These are phyloP conservation scores for Epichloe sibirici DNA, from an alignment of 2,329 filamentous ascomycete species.

Conservation along the genomic window DNA sequence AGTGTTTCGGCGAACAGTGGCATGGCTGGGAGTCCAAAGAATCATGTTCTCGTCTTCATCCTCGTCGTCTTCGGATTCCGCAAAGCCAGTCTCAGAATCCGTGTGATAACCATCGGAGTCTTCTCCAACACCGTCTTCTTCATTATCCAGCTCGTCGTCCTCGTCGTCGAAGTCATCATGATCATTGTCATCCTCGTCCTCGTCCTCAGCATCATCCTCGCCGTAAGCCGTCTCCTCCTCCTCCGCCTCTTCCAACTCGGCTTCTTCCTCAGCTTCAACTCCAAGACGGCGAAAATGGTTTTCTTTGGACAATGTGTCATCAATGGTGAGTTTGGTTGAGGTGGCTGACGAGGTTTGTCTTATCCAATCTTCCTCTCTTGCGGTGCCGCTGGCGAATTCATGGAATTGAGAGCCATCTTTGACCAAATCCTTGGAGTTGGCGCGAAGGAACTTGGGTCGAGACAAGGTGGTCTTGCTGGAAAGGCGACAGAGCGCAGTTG, in stretches of 20 bases:
- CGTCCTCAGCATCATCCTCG: conserved; percentile 35
- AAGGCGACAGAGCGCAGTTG: conserved; percentile 6
- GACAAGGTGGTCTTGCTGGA: conserved; percentile 13
- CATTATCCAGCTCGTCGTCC: conserved; percentile 37
- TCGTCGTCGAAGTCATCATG: conserved; percentile 38
- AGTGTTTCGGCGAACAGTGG: conserved; percentile 24
- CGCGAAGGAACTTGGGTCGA: conserved; percentile 36
- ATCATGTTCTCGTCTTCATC: conserved; percentile 53
- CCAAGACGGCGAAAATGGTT: conserved; percentile 75
- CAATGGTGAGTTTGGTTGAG: conserved; percentile 66
- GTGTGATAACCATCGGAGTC: conserved; percentile 64
- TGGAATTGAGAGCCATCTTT: conserved; percentile 60
- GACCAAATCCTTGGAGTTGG: conserved; percentile 35
- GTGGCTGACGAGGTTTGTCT: conserved; percentile 51
- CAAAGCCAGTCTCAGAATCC: conserved; percentile 55
- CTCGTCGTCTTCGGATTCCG: conserved; percentile 55
- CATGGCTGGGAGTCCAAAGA: conserved; percentile 40
- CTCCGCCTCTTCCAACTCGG: conserved; percentile 59
- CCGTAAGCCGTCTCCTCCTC: conserved; percentile 28
- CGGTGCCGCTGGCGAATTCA: conserved; percentile 76
- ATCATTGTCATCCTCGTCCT: conserved; percentile 39
- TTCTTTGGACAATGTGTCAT: conserved; percentile 83
- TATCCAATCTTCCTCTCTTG: conserved; percentile 87
- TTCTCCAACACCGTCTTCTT: conserved; percentile 42
- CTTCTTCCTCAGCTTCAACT: conserved; percentile 86